Evolutionary conservation across 495 filamentous ascomycete species (phyloP).

Genomic region (Diplogelasinospora grovesii): DNA sequence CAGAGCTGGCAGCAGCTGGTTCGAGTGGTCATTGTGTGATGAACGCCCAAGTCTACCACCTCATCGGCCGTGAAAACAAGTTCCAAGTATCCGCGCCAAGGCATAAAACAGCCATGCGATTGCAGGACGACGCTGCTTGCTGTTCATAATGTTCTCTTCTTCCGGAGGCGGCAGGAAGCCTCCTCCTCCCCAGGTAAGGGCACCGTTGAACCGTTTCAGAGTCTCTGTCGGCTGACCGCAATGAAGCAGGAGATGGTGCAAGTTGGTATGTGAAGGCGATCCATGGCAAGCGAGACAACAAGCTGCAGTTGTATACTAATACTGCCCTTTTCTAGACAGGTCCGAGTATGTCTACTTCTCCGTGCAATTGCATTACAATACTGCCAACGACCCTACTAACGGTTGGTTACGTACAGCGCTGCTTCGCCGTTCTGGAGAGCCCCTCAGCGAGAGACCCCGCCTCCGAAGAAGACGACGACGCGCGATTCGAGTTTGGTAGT

Average conservation of each 20-base stretch:
- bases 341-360: constrained; percentile 47
- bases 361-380: not conserved
- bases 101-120: constrained; percentile 16
- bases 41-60: not conserved
- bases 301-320: constrained; percentile 21
- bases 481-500: constrained; percentile 74
- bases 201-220: constrained; percentile 6
- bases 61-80: constrained; percentile 1
- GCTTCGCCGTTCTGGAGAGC: constrained; percentile 88
- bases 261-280: constrained; percentile 63
- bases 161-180: constrained; percentile 59
- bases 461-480: constrained; percentile 44
- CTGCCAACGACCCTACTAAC: constrained; percentile 6
- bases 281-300: not conserved
- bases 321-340: constrained; percentile 38
- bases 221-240: constrained; percentile 22
- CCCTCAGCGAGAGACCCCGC: constrained; percentile 42
- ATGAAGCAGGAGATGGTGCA: constrained; percentile 89
- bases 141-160: constrained; percentile 48
- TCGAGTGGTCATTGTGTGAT: not conserved
- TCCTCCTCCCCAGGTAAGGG: constrained; percentile 64
- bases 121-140: constrained; percentile 7
- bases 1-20: constrained; percentile 3
- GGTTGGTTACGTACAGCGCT: constrained; percentile 58
- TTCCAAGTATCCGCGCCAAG: not conserved